Base-by-base conservation (phyloP, 768 basidiomycete species). In the Mycena sanguinolenta region DNA sequence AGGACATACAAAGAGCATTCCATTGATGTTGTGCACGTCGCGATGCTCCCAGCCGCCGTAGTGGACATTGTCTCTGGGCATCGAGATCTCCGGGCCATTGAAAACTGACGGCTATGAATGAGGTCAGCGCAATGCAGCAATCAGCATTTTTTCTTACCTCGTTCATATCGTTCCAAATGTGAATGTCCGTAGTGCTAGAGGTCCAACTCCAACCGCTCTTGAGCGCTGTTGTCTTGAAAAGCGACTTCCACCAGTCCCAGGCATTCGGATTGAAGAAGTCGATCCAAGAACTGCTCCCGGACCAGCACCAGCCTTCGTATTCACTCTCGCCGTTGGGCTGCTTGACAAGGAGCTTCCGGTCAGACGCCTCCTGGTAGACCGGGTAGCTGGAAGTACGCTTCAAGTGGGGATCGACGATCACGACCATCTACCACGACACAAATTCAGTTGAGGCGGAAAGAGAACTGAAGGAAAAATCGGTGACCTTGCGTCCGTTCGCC, bases 151-250 rank as follows among this genome's bases (percentile, higher is more conserved):
- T 30, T 65, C 85, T 10, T 59, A 95, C 95, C 89, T 99, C 98
- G 74, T 98, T 98, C 98, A 99, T 99, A 77, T 99, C 98, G 78
- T 99, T 99, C 98, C 98, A 99, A 74, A 99, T 96, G 79, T 92
- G 92, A 17, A 98, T 88, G 73, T 90, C 88, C 34, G 91, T 89
- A 2, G 95, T 95, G 73, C 96, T 94, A 71, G 94, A 82, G 0
- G 85, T 88, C 92, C 95, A 95, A 9, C 89, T 83, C 88, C 91
- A 95, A n/a, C 85, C 88, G 69, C 84, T 84, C 75, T 80, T 83
- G 36, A 84, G 81, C 57, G 83, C 80, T 70, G 85, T 80, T 12
- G 84, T 85, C 80, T 92, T 92, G 86, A 98, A 99, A 67, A 97
- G 84, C 6, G 85, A 84, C 68, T 85, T 91, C 97, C 97, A 99